Conservation (phyloP, 768 basidiomycete genomes). For the Termitomyces sp. region DNA sequence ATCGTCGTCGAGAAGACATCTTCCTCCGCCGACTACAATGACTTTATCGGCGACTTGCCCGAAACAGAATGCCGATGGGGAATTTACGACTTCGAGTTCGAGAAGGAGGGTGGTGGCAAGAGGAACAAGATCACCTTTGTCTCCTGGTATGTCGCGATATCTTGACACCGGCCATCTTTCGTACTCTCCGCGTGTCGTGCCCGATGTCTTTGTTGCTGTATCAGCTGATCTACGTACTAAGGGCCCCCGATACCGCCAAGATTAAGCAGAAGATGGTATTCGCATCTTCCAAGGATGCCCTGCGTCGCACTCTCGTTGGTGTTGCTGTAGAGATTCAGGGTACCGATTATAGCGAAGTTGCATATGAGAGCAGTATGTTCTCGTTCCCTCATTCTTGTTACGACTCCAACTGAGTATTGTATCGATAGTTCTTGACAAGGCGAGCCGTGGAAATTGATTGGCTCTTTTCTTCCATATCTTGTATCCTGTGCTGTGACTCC, state of each 20-base stretch:
- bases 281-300: constrained; percentile 82
- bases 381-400: background rate
- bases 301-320: constrained; percentile 73
- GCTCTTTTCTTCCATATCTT: constrained; percentile 5
- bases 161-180: background rate
- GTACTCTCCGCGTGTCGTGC: background rate
- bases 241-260: constrained; percentile 84
- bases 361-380: constrained; percentile 63
- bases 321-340: constrained; percentile 83
- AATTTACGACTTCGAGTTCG: constrained; percentile 89
- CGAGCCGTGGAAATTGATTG: constrained; percentile 25
- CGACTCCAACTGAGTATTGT: background rate
- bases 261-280: constrained; percentile 93
- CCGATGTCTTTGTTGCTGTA: background rate
- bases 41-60: constrained; percentile 74
- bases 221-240: constrained; percentile 37
- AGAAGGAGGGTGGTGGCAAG: constrained; percentile 68
- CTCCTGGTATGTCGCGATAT: constrained; percentile 67
- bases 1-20: constrained; percentile 77
- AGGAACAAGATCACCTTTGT: constrained; percentile 86
- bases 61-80: constrained; percentile 79
- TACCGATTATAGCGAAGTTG: constrained; percentile 74
- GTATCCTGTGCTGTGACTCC: constrained; percentile 10
- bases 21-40: constrained; percentile 53
- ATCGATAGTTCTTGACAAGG: constrained; percentile 33